Evolutionary conservation across 768 basidiomycete genomes (phyloP), one percentile per base, ranked within the genome.

Genomic region (Trametes sanguinea): DNA sequence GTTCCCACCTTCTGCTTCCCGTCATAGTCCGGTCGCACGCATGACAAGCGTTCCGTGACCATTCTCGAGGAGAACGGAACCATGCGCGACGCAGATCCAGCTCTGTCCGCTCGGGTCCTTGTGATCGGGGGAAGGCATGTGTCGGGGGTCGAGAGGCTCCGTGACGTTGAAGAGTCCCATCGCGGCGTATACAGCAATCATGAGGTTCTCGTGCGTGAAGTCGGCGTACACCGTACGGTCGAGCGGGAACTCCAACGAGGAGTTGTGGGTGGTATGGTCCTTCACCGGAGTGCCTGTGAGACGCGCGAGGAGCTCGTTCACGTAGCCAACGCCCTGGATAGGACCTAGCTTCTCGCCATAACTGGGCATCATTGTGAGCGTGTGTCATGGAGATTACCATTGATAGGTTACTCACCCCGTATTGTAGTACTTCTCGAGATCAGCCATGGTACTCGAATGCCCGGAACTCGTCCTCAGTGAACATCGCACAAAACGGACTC

Each of bases 251-350:
- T 89, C 86, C 40, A 95, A 80, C 0, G 92, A 94, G 9, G 73
- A 74, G 73, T 94, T 94, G 2, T 89, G 90, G 67, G 89, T 87
- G 0, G 91, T 93, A 63, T 80, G 69, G 72, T 93, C 91, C 43
- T 71, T 71, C 32, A 92, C 88, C 1, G 85, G 82, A 14, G 71
- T 73, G 14, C 79, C 79, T 0, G 87, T 90, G 45, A 96, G 80
- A 10, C 95, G 85, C 0, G 92, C 90, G 22, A 95, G 72, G n/a
- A 96, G 82, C 75, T 95, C 94, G 71, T 94, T 94, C 69, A 91
- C 79, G 71, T 90, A 96, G 6, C 94, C 94, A 3, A 94, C 87
- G 35, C 92, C 92, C 70, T 92, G 90, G 6, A 92, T 85, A 4
- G 78, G 86, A 2, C 92, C 92, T 1, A 94, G 77, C 2, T 72